phyloP scores from a whole-genome alignment of 306 rosid species.

The Senna siamea region DNA sequence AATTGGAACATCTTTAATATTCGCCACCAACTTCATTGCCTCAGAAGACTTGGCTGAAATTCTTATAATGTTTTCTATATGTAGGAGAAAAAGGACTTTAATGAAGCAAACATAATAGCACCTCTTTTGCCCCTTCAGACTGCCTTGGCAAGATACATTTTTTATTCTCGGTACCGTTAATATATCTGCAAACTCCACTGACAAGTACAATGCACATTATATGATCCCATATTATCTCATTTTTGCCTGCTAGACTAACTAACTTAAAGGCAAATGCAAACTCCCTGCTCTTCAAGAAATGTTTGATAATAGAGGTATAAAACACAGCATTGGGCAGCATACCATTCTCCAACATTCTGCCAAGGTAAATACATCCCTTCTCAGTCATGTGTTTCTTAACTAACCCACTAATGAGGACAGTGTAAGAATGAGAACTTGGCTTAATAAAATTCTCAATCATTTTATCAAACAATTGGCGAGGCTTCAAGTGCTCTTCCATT shows the following conservation, averaged over 20 bases:
- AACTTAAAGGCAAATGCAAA: conserved; percentile 47
- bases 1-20: conserved; percentile 30
- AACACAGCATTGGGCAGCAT: conserved; percentile 45
- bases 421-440: conserved; percentile 51
- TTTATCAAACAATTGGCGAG: conserved; percentile 42
- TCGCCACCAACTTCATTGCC: conserved; percentile 35
- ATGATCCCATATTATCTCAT: conserved; percentile 41
- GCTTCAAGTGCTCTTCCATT: conserved; percentile 50
- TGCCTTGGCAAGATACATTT: neutral
- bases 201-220: conserved; percentile 36
- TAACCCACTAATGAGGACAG: conserved; percentile 49
- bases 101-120: conserved; percentile 42
- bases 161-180: conserved; percentile 8
- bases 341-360: conserved; percentile 50
- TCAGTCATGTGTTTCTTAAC: conserved; percentile 48
- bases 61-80: conserved; percentile 23
- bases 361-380: conserved; percentile 47
- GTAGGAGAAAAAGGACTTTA: conserved; percentile 22
- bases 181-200: conserved; percentile 46
- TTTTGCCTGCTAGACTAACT: conserved; percentile 43
- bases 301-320: conserved; percentile 45
- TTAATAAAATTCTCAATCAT: conserved; percentile 49
- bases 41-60: conserved; percentile 18
- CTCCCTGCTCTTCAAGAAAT: conserved; percentile 46
- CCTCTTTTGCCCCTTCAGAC: conserved; percentile 31